Evolutionary conservation across 257 asterid species (phyloP).

Genomic region (Solanum virginianum): DNA sequence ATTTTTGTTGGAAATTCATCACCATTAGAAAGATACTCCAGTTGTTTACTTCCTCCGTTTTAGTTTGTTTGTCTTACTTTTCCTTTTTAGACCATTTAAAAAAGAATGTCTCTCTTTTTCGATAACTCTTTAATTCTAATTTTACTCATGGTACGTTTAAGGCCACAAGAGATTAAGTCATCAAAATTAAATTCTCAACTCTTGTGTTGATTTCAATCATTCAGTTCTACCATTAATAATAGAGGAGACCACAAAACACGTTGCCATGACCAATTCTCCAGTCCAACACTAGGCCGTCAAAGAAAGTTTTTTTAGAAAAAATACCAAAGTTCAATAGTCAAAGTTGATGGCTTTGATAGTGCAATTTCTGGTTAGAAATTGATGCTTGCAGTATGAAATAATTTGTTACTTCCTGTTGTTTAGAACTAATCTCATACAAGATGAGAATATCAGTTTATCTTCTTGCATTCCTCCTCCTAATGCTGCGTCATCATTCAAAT

Average conservation of each 20-base stretch:
- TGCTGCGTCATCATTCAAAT: neutral
- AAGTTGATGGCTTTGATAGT: neutral
- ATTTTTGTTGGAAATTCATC: neutral
- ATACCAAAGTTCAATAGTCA: neutral
- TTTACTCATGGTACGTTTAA: neutral
- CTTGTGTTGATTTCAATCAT: neutral
- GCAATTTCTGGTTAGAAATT: neutral
- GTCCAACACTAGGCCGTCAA: neutral
- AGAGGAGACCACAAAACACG: neutral
- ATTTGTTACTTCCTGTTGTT: neutral
- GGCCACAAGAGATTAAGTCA: no score
- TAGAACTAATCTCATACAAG: neutral
- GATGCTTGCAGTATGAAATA: neutral
- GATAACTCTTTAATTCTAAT: neutral
- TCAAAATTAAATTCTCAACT: no score
- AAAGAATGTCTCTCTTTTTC: neutral
- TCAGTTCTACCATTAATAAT: neutral
- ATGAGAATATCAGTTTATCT: neutral
- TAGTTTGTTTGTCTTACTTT: neutral
- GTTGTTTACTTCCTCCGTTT: neutral
- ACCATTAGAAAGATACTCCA: neutral
- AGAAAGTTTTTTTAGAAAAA: neutral
- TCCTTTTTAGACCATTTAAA: neutral
- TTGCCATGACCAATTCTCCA: neutral
- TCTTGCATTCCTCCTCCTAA: neutral